These are phyloP conservation scores for Yamadazyma dendronema DNA, from an alignment of 1,139 yeast genomes.

Conservation along the genomic window DNA sequence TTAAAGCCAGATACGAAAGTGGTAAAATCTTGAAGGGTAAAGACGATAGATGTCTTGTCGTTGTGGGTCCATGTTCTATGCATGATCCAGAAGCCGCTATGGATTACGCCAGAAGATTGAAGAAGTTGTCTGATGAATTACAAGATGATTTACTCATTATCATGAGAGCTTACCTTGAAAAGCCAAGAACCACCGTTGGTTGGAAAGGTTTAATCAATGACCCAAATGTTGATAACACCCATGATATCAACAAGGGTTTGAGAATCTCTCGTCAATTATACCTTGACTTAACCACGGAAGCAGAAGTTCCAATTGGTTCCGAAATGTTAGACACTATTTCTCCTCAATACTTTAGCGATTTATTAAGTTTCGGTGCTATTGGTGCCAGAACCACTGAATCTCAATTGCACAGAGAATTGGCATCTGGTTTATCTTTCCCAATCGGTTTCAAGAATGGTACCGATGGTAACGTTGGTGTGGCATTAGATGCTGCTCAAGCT, in stretches of 20 bases:
- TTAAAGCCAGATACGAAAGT: slow-evolving; percentile 74
- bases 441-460: slow-evolving; percentile 98
- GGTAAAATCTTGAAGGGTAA: slow-evolving; percentile 66
- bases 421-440: slow-evolving; percentile 94
- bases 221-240: slow-evolving; percentile 92
- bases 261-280: slow-evolving; percentile 85
- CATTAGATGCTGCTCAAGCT: slow-evolving; percentile 90
- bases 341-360: slow-evolving; percentile 88
- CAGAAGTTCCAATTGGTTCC: slow-evolving; percentile 84
- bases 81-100: slow-evolving; percentile 93
- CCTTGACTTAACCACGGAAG: slow-evolving; percentile 70
- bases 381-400: slow-evolving; percentile 99
- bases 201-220: slow-evolving; percentile 98
- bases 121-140: slow-evolving; percentile 58
- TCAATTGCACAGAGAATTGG: slow-evolving; percentile 92
- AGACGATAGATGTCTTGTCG: slow-evolving; percentile 81
- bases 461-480: slow-evolving; percentile 88
- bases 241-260: slow-evolving; percentile 92
- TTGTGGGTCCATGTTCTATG: slow-evolving; percentile 93
- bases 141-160: slow-evolving; percentile 78
- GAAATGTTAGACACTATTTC: slow-evolving; percentile 98
- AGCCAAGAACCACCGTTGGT: slow-evolving; percentile 98
- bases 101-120: slow-evolving; percentile 75
- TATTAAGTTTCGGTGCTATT: slow-evolving; percentile 91
- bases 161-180: slow-evolving; percentile 97